These are phyloP conservation scores for Leccinum pachyderme DNA, from an alignment of 1,284 basidiomycete species.

Conservation along the genomic window DNA sequence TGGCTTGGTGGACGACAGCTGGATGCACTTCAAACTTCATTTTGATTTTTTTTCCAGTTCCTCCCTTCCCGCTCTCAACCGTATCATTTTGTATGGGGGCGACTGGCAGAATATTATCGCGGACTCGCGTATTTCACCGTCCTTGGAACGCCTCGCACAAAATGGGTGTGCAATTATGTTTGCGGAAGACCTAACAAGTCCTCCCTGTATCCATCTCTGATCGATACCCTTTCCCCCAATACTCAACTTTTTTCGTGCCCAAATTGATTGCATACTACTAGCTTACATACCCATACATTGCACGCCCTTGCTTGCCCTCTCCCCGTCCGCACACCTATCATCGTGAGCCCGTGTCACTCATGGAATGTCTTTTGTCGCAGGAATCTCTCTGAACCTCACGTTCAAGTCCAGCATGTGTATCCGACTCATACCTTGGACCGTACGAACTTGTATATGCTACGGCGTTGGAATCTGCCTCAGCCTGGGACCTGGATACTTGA, in stretches of 20 bases:
- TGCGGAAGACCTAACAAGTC: constrained; percentile 10
- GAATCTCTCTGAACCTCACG: neutral
- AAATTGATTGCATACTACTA: neutral
- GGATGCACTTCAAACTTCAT: constrained; percentile 46
- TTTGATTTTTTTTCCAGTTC: constrained; percentile 40
- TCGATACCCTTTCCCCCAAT: neutral
- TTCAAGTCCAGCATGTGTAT: neutral
- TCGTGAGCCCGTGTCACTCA: neutral
- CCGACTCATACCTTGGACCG: neutral
- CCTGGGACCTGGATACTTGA: neutral
- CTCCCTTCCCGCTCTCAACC: constrained; percentile 40
- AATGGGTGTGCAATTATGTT: constrained; percentile 22
- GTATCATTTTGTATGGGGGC: constrained; percentile 48
- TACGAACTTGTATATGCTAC: neutral
- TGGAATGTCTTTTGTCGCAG: neutral
- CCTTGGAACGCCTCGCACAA: constrained; percentile 14
- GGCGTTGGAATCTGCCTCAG: neutral
- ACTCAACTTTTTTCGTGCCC: neutral
- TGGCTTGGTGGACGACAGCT: constrained; percentile 37
- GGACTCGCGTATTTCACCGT: constrained; percentile 34
- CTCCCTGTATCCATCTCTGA: constrained; percentile 18
- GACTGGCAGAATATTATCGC: constrained; percentile 39
- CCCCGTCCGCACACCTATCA: neutral
- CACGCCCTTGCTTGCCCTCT: neutral
- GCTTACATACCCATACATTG: neutral